These are phyloP conservation scores for Dioszegia hungarica DNA, from an alignment of 768 basidiomycete genomes.

Conservation along the genomic window DNA sequence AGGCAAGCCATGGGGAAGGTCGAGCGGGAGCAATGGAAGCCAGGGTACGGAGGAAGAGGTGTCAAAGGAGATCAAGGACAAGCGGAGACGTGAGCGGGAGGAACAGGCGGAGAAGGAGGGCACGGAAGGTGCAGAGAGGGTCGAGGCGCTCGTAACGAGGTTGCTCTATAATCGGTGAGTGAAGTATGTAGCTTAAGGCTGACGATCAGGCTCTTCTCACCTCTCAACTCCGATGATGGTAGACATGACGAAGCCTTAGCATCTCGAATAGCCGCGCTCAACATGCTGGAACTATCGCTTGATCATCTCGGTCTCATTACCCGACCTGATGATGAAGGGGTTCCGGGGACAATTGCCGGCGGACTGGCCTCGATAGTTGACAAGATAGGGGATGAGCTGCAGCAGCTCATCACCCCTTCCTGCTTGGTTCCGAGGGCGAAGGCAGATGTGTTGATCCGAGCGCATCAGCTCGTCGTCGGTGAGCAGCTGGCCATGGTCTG, in stretches of 20 bases:
- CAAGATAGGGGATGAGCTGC: slow-evolving; percentile 66
- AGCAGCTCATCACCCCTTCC: slow-evolving; percentile 53
- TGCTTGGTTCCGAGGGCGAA: slow-evolving; percentile 70
- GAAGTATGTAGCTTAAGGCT: neutral
- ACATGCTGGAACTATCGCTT: slow-evolving; percentile 79
- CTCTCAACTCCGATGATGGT: slow-evolving; percentile 66
- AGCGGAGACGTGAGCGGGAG: slow-evolving; percentile 37
- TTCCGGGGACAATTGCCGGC: slow-evolving; percentile 27
- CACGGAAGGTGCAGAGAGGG: slow-evolving; percentile 61
- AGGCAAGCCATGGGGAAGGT: slow-evolving; percentile 13
- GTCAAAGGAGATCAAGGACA: slow-evolving; percentile 48
- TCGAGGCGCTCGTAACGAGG: slow-evolving; percentile 67
- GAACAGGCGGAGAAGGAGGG: slow-evolving; percentile 51
- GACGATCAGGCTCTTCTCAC: slow-evolving; percentile 65
- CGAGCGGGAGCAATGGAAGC: slow-evolving; percentile 21
- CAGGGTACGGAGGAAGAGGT: slow-evolving; percentile 35
- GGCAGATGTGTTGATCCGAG: slow-evolving; percentile 69
- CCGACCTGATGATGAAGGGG: slow-evolving; percentile 51
- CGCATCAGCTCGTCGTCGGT: slow-evolving; percentile 85
- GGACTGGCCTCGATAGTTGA: slow-evolving; percentile 62
- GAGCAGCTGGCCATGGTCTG: slow-evolving; percentile 27
- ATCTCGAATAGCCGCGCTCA: slow-evolving; percentile 81
- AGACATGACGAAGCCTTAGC: slow-evolving; percentile 87
- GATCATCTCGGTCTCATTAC: slow-evolving; percentile 86
- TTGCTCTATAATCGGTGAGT: slow-evolving; percentile 79